Conservation (phyloP, 306 rosid genomes). For the Pyrus bretschneideri region DNA sequence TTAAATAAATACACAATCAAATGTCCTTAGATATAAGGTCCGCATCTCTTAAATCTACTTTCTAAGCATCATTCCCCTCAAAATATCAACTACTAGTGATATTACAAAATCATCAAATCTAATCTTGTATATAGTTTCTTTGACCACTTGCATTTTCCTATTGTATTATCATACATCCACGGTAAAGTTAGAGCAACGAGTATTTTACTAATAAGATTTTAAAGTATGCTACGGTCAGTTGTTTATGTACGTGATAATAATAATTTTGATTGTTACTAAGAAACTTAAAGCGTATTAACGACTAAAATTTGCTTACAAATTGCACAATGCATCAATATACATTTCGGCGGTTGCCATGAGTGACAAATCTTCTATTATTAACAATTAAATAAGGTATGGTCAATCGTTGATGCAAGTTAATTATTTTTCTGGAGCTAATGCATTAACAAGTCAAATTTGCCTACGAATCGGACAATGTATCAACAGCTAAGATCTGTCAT, state of each 20-base stretch:
- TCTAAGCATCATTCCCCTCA: background rate
- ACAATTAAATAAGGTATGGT: too few species aligned
- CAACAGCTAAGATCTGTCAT: background rate
- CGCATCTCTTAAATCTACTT: background rate
- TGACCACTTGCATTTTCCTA: background rate
- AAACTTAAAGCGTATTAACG: background rate
- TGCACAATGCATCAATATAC: background rate
- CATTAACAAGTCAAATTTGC: background rate
- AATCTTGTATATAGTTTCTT: background rate
- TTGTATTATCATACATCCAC: background rate
- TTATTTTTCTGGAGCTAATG: too few species aligned
- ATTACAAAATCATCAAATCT: background rate
- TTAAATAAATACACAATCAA: background rate
- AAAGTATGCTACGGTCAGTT: background rate
- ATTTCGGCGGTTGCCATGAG: background rate
- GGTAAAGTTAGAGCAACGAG: background rate
- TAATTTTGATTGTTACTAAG: too few species aligned
- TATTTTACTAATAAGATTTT: background rate
- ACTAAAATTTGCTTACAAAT: background rate
- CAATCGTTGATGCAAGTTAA: too few species aligned
- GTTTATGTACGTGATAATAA: fast-evolving
- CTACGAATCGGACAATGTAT: background rate
- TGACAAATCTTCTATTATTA: background rate
- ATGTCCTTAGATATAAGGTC: background rate
- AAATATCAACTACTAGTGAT: background rate